Evolutionary conservation across 2,329 filamentous ascomycete genomes (phyloP).

Genomic region (Pezicula neosporulosa): DNA sequence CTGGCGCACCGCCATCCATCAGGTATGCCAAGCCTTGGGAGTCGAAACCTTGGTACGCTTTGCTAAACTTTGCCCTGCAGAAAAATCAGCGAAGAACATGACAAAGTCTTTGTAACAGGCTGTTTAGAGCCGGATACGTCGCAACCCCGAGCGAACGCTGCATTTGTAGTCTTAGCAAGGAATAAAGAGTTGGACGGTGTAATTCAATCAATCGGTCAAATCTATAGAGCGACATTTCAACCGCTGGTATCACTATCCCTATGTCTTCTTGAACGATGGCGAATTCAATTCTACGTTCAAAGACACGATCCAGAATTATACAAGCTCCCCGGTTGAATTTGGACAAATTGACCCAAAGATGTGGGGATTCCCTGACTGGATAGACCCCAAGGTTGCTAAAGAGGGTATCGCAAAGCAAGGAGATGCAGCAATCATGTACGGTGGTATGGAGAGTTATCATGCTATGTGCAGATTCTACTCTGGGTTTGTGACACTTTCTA

Average conservation of each 20-base stretch:
- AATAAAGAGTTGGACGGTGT: slow-evolving; percentile 97
- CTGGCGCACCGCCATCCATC: slow-evolving; percentile 83
- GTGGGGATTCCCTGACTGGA: slow-evolving; percentile 98
- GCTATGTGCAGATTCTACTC: slow-evolving; percentile 99
- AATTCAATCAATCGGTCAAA: slow-evolving; percentile 90
- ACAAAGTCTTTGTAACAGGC: slow-evolving; percentile 92
- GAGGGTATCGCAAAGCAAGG: slow-evolving; percentile 97
- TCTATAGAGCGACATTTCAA: slow-evolving; percentile 99
- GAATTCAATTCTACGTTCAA: slow-evolving; percentile 96
- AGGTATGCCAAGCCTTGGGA: slow-evolving; percentile 52
- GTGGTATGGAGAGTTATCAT: slow-evolving; percentile 97
- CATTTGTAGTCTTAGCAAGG: slow-evolving; percentile 90
- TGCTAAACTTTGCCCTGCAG: slow-evolving; percentile 40
- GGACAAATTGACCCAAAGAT: slow-evolving; percentile 86
- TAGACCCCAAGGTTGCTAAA: slow-evolving; percentile 87
- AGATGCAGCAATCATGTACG: slow-evolving; percentile 98
- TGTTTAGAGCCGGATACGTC: slow-evolving; percentile 79
- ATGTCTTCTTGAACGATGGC: slow-evolving; percentile 96
- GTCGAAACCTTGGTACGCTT: background rate
- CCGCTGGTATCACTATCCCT: slow-evolving; percentile 97
- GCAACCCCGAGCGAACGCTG: slow-evolving; percentile 83
- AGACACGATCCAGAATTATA: slow-evolving; percentile 83
- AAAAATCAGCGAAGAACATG: slow-evolving; percentile 95
- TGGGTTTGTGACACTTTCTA: slow-evolving; percentile 55
- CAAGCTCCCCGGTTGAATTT: slow-evolving; percentile 84